Evolutionary conservation across 1,284 basidiomycete genomes (phyloP), one percentile per base, ranked within the genome.

Genomic region (Ganoderma meredithae): DNA sequence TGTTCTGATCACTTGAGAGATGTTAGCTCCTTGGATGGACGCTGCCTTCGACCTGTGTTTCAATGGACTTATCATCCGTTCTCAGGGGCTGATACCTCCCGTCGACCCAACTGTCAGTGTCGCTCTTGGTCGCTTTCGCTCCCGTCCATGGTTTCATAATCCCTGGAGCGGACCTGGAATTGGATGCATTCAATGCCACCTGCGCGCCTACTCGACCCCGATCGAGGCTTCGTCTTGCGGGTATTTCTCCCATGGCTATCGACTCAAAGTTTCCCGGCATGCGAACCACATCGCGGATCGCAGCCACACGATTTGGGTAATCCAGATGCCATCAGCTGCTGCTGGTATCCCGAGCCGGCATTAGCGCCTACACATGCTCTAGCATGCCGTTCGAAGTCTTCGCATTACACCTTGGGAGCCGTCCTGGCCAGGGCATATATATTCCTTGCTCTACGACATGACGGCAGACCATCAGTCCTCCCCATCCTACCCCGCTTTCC

Each of bases 171-270:
- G n/a, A 59, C n/a, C n/a, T n/a, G n/a, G n/a, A n/a, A 19, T 27
- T 31, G 52, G 27, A 17, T 31, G 52, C 22, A 59, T 13, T 59
- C 19, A 17, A 25, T 25, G 31, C 36, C 39, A 39, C 19, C 25
- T 13, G 36, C n/a, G 39, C 22, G 36, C 58, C 5, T 56, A 15
- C 55, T 41, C 19, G 39, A 59, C 41, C 58, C 58, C n/a, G 58
- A 41, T 36, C 36, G 58, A 59, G 55, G 12, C 58, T 59, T 59
- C 39, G 58, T 41, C 22, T 5, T 36, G 39, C 58, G 22, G 39
- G 7, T 56, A 41, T 59, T 59, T n/a, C 58, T 59, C 58, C 58
- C 58, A 59, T 59, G 39, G 39, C n/a, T 41, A 56, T 56, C 55
- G 17, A 53, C 25, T 53, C 52, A 31, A 4, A 53, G 15, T 31